Conservation (phyloP, 805 yeast species). For the Candida railenensis region DNA sequence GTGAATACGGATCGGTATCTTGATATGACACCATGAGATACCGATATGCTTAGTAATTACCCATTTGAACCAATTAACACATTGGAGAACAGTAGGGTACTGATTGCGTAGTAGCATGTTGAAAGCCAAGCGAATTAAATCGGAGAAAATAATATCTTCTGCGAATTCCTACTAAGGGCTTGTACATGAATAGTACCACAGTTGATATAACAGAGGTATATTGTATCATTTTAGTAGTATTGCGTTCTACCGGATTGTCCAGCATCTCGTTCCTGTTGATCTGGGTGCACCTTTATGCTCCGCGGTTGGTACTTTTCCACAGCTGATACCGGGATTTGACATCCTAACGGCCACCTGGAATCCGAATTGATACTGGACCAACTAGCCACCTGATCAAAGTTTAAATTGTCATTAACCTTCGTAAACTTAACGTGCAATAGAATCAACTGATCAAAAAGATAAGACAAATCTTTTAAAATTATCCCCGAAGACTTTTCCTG, state of each 20-base stretch:
- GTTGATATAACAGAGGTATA: too few species aligned
- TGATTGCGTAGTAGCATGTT: too few species aligned
- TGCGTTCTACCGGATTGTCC: not conserved
- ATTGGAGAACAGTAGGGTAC: too few species aligned
- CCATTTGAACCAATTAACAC: not conserved
- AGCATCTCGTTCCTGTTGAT: too few species aligned
- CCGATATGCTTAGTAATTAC: not conserved
- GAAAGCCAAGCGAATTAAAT: not conserved
- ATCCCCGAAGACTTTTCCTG: slow-evolving; percentile 30
- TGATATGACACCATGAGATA: not conserved
- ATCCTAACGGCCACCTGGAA: slow-evolving; percentile 44
- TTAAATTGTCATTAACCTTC: slow-evolving; percentile 42
- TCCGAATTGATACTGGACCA: slow-evolving; percentile 37
- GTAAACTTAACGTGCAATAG: slow-evolving; percentile 39
- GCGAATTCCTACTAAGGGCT: too few species aligned
- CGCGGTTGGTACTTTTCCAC: slow-evolving; percentile 24
- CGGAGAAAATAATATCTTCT: not conserved
- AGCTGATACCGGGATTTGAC: slow-evolving; percentile 31
- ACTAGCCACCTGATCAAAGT: slow-evolving; percentile 33
- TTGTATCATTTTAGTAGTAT: not conserved
- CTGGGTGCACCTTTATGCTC: not conserved
- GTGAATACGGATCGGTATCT: not conserved
- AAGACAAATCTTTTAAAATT: slow-evolving; percentile 33
- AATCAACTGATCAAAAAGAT: slow-evolving; percentile 41
- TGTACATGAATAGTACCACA: too few species aligned